These are phyloP conservation scores for Diophrys sp. DNA, from an alignment of 73 alveolate species.

Conservation along the genomic window DNA sequence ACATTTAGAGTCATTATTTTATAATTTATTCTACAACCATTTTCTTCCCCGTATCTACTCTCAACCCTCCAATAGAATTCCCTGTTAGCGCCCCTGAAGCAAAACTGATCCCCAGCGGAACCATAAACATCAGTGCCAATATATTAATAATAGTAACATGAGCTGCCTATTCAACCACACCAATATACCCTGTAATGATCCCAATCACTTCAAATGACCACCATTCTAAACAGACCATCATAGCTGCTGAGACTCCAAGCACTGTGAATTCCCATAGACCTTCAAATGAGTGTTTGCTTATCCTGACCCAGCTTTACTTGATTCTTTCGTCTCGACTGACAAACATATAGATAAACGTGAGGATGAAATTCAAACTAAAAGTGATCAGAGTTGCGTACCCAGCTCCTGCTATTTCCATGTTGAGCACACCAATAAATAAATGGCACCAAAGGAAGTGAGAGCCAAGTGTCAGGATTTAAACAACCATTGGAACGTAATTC, in stretches of 20 bases:
- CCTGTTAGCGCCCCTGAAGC: conserved; percentile 16
- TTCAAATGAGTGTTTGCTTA: not conserved
- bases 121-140: conserved; percentile 7
- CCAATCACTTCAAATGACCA: conserved; percentile 33
- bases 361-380: not conserved
- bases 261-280: not conserved
- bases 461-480: not conserved
- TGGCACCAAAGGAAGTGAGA: conserved; percentile 5
- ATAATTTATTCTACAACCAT: too few relatives aligned
- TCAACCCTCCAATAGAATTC: conserved; percentile 12
- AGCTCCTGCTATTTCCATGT: conserved; percentile 9
- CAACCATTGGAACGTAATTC: not conserved
- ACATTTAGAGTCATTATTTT: too few relatives aligned
- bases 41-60: conserved; percentile 10
- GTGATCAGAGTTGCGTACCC: conserved; percentile 15
- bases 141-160: conserved; percentile 10
- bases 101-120: conserved; percentile 26
- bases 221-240: conserved; percentile 11
- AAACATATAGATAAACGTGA: not conserved
- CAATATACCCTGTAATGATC: conserved; percentile 3
- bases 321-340: not conserved
- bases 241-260: conserved; percentile 13
- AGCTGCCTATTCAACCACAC: conserved; percentile 27
- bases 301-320: not conserved
- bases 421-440: not conserved